Conservation (phyloP, 495 filamentous ascomycete genomes). For the Amniculicola lignicola region DNA sequence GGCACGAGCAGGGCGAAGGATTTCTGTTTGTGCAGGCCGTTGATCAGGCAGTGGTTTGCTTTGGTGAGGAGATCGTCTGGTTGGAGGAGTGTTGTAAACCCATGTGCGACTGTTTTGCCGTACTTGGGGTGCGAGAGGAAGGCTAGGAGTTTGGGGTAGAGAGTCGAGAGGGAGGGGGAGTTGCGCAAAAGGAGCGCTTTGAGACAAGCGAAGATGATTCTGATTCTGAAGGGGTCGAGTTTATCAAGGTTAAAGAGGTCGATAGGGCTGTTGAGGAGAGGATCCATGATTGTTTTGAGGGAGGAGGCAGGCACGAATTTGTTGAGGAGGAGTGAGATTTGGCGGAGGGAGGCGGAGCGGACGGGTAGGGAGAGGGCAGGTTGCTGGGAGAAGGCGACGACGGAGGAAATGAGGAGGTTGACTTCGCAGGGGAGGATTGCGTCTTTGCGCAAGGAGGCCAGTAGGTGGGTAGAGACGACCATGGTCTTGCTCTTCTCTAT, state of each 20-base stretch:
- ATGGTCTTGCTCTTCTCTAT: constrained; percentile 35
- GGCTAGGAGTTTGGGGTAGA: constrained; percentile 53
- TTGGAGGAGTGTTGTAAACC: constrained; percentile 59
- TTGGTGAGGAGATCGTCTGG: constrained; percentile 64
- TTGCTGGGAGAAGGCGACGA: constrained; percentile 21
- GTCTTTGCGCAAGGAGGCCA: constrained; percentile 55
- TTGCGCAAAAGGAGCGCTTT: constrained; percentile 44
- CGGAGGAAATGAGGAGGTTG: constrained; percentile 38
- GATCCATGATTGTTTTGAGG: constrained; percentile 36
- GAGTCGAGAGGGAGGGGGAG: constrained; percentile 40
- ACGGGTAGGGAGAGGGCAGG: constrained; percentile 13
- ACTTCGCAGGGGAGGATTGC: constrained; percentile 35
- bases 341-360: constrained; percentile 55
- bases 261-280: constrained; percentile 36
- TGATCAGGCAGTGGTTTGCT: constrained; percentile 61
- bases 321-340: constrained; percentile 62
- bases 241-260: constrained; percentile 34
- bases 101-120: constrained; percentile 50
- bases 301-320: constrained; percentile 58
- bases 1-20: constrained; percentile 63
- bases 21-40: constrained; percentile 63
- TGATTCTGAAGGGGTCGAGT: constrained; percentile 38
- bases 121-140: constrained; percentile 53
- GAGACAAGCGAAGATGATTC: constrained; percentile 42
- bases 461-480: constrained; percentile 59